Percentiles rank a stretch among this genome's conserved stretches.
phyloP scores from a whole-genome alignment of 345 rosid species.

The Anastatica hierochuntica region DNA sequence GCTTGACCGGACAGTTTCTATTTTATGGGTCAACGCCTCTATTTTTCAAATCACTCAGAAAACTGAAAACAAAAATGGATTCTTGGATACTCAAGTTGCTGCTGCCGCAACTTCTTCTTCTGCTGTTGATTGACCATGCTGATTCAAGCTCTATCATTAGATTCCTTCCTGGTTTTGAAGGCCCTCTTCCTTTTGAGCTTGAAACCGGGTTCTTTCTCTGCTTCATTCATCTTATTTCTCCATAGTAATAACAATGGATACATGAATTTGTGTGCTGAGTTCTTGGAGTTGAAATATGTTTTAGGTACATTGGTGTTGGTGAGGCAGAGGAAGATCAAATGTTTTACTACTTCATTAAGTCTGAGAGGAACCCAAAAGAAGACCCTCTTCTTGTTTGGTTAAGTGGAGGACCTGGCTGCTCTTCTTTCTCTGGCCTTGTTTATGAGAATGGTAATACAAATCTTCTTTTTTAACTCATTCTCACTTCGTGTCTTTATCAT shows the following conservation, averaged over 20 bases:
- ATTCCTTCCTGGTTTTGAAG: background rate
- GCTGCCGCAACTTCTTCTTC: background rate
- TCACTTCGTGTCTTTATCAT: background rate
- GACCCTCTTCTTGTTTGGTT: slow-evolving; percentile 32
- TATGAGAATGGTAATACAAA: slow-evolving; percentile 13
- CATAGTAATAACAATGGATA: too few relatives aligned
- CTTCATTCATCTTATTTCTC: too few relatives aligned
- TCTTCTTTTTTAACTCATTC: background rate
- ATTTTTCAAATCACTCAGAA: background rate
- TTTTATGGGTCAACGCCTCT: slow-evolving; percentile 3
- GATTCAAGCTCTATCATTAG: background rate
- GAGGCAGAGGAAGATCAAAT: slow-evolving; percentile 25
- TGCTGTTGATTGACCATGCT: background rate
- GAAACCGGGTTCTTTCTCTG: background rate
- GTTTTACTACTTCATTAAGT: slow-evolving; percentile 32
- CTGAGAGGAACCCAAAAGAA: slow-evolving; percentile 22
- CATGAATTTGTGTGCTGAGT: background rate
- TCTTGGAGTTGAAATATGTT: background rate
- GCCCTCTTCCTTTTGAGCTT: background rate
- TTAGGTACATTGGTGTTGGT: slow-evolving; percentile 31
- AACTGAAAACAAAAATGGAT: background rate
- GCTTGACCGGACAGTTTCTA: background rate
- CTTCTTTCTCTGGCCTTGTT: slow-evolving; percentile 27
- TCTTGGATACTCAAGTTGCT: background rate
- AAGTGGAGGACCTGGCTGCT: slow-evolving; percentile 35